Evolutionary conservation across 257 asterid species (phyloP).

Genomic region (Nicotiana benthamiana): DNA sequence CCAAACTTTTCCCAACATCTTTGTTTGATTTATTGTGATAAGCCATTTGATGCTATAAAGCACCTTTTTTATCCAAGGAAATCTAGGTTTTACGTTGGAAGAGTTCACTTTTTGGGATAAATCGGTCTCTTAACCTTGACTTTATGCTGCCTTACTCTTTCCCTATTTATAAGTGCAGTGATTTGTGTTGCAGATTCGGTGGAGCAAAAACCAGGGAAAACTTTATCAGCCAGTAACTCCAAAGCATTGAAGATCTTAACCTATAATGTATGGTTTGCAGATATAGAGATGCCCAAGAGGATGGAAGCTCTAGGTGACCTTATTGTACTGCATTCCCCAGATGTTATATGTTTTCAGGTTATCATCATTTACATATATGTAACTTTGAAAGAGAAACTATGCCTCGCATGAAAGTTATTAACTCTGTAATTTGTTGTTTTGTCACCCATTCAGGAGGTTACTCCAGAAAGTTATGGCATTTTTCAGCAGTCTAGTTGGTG

Average conservation of each 20-base stretch:
- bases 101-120: neutral
- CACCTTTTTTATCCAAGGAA: neutral
- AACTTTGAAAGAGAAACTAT: neutral
- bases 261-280: slow-evolving; percentile 94
- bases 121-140: neutral
- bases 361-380: neutral
- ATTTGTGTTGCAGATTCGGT: slow-evolving; percentile 4
- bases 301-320: slow-evolving; percentile 76
- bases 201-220: slow-evolving; percentile 24
- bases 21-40: neutral
- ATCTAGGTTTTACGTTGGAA: neutral
- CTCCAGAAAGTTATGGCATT: slow-evolving; percentile 50
- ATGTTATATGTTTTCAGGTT: slow-evolving; percentile 92
- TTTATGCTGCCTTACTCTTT: neutral
- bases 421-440: neutral
- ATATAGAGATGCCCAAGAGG: slow-evolving; percentile 62
- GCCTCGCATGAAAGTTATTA: neutral
- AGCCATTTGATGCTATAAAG: neutral
- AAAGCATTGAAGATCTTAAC: slow-evolving; percentile 62
- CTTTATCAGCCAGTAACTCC: slow-evolving; percentile 17
- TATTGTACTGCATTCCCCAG: slow-evolving; percentile 67
- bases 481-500: slow-evolving; percentile 76
- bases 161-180: neutral
- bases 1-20: neutral
- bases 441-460: slow-evolving; percentile 64